Percentiles rank a stretch among this genome's conserved stretches.
Evolutionary conservation across 306 rosid species (phyloP).

Genomic region (cucumber (Cucumis sativus)): DNA sequence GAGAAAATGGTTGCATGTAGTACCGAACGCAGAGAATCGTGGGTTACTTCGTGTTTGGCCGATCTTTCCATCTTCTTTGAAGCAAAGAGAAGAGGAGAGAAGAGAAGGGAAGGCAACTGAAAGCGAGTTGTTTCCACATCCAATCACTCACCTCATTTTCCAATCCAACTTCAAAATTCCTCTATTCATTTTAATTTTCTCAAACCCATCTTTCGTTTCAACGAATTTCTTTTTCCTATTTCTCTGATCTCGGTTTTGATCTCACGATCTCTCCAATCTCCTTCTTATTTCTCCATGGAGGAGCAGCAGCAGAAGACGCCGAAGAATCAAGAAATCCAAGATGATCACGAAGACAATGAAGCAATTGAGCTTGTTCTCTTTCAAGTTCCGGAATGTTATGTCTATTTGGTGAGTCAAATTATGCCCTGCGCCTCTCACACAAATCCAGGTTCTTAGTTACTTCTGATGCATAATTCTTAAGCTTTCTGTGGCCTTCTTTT

Average conservation of each 20-base stretch:
- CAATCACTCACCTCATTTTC: background rate
- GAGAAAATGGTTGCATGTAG: background rate
- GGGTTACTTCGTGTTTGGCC: background rate
- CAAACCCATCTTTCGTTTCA: background rate
- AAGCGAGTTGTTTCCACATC: background rate
- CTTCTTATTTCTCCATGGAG: slow-evolving; percentile 39
- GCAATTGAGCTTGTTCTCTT: slow-evolving; percentile 79
- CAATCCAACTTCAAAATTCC: background rate
- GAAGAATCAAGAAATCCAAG: slow-evolving; percentile 26
- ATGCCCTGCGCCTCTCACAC: background rate
- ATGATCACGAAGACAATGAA: slow-evolving; percentile 41
- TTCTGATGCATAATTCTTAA: background rate
- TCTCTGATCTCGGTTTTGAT: slow-evolving; percentile 13
- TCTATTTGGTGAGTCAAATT: slow-evolving; percentile 52
- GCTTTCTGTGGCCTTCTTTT: background rate
- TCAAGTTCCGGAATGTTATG: slow-evolving; percentile 92
- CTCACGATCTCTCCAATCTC: slow-evolving; percentile 6
- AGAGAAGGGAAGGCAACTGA: background rate
- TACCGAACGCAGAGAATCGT: background rate
- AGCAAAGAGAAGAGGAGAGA: background rate
- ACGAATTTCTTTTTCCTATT: background rate
- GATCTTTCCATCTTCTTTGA: background rate
- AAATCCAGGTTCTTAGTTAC: background rate
- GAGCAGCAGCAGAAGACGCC: slow-evolving; percentile 33
- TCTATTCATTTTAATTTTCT: background rate